Conservation (phyloP, 2,329 filamentous ascomycete species). For the Phoma sp. region DNA sequence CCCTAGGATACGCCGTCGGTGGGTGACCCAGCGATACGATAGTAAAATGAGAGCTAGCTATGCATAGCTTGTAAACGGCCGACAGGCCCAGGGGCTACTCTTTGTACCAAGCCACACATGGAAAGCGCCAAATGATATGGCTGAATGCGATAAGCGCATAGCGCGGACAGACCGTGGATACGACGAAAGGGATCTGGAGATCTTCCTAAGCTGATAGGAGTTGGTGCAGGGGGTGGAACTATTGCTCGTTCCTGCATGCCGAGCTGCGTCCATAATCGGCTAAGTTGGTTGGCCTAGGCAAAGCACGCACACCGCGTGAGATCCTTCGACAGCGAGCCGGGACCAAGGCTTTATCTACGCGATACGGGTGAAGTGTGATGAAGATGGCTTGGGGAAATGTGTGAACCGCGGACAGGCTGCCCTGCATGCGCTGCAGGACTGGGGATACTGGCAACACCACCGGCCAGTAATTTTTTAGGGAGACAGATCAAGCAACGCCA, state of each 20-base stretch:
- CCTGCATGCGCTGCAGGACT: neutral
- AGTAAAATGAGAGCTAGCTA: conserved; percentile 24
- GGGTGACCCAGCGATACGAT: conserved; percentile 17
- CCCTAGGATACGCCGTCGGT: conserved; percentile 13
- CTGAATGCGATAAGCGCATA: conserved; percentile 25
- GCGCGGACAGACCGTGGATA: conserved; percentile 20
- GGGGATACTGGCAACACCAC: neutral
- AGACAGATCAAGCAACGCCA: conserved; percentile 34
- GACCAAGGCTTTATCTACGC: conserved; percentile 3
- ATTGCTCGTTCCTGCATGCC: conserved; percentile 20
- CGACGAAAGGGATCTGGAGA: conserved; percentile 24
- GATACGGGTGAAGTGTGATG: neutral
- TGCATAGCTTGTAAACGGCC: conserved; percentile 20
- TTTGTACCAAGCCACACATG: conserved; percentile 18
- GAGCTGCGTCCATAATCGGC: conserved; percentile 17
- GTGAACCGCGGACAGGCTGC: neutral
- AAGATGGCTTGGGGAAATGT: neutral
- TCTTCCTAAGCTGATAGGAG: conserved; percentile 26
- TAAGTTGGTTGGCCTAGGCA: conserved; percentile 14
- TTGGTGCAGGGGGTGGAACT: conserved; percentile 17
- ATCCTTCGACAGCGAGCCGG: conserved; percentile 14
- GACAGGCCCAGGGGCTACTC: conserved; percentile 22
- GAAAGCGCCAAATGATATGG: conserved; percentile 21
- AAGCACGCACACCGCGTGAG: conserved; percentile 12
- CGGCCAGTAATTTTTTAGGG: neutral